Evolutionary conservation across 139 green algal species (phyloP).

Genomic region (Auxenochlorella pyrenoidosa): DNA sequence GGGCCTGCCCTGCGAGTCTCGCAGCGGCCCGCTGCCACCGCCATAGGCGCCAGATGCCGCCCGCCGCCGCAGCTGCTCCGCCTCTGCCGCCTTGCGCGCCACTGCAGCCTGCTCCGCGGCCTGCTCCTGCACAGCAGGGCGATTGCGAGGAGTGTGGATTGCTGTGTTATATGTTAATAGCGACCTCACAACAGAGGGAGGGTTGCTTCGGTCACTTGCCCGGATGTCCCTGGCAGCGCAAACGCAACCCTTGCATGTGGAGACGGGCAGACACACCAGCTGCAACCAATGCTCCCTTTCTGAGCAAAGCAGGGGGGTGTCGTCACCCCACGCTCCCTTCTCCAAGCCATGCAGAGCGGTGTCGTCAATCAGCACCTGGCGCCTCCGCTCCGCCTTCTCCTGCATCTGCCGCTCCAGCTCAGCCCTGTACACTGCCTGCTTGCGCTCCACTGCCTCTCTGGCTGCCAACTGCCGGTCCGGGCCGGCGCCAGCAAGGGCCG

Average conservation of each 20-base stretch:
- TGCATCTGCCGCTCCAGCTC: slow-evolving; percentile 46
- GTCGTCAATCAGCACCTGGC: slow-evolving; percentile 16
- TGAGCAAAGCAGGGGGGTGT: too few species aligned
- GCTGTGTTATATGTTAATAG: not conserved
- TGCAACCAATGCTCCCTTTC: too few species aligned
- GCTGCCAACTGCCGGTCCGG: not conserved
- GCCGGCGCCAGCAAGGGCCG: not conserved
- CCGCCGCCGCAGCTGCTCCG: not conserved
- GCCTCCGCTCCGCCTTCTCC: slow-evolving; percentile 20
- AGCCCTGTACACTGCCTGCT: slow-evolving; percentile 31
- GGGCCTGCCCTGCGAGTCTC: not conserved
- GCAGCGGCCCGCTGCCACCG: slow-evolving; percentile 34
- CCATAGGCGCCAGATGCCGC: slow-evolving; percentile 10
- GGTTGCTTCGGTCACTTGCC: too few species aligned
- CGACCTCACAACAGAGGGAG: not conserved
- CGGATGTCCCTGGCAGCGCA: too few species aligned
- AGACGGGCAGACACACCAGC: too few species aligned
- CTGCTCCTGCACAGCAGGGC: not conserved
- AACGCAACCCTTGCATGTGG: too few species aligned
- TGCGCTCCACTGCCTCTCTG: not conserved
- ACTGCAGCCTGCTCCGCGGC: slow-evolving; percentile 11
- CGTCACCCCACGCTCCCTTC: too few species aligned
- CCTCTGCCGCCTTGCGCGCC: not conserved
- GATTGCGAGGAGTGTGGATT: not conserved
- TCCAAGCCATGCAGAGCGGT: too few species aligned